Evolutionary conservation across 2,329 filamentous ascomycete species (phyloP), one percentile per base, ranked within the genome.

Genomic region (Saccharata proteae): DNA sequence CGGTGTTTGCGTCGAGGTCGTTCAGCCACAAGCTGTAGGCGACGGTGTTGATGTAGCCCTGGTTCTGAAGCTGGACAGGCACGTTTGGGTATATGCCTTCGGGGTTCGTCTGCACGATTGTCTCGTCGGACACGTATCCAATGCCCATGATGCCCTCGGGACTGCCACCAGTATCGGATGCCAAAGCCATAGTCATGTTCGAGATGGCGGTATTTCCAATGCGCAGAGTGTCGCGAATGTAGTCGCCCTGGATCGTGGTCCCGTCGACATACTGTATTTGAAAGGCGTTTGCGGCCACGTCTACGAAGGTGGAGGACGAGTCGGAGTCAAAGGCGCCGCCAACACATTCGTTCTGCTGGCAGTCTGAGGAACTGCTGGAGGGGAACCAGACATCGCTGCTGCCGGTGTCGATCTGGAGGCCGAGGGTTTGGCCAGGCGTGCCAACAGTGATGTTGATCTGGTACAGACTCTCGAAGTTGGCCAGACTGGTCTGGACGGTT

Each of bases 31-130:
- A 23, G 46, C 77, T 82, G 57, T 77, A 86, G 2, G 78, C 75
- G 33, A 69, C 77, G 12, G 76, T 74, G 12, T 67, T 55, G 41
- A 82, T 82, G 29, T 67, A 33, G 6, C 72, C 74, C 4, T 69
- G 61, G 17, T 69, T 54, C 2, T 70, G 70, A 60, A 86, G 61
- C 37, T 70, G 70, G 24, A 69, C 65, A 2, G 80, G 80, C 5
- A 86, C 60, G 49, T 85, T 86, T 25, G 71, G 55, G 54, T 86
- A 86, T 1, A 16, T 30, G 5, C 15, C 18, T 31, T 31, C 8
- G 13, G 8, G 6, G 14, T 16, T 19, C n/a, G 11, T n/a, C 18
- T 30, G 18, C 6, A 19, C 27, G 14, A 35, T 16, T 2, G 27
- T 27, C 24, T 35, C 33, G 19, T 27, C 28, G 5, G 25, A 23